Evolutionary conservation across 805 yeast species (phyloP).

Genomic region (Candida pseudoglaebosa): DNA sequence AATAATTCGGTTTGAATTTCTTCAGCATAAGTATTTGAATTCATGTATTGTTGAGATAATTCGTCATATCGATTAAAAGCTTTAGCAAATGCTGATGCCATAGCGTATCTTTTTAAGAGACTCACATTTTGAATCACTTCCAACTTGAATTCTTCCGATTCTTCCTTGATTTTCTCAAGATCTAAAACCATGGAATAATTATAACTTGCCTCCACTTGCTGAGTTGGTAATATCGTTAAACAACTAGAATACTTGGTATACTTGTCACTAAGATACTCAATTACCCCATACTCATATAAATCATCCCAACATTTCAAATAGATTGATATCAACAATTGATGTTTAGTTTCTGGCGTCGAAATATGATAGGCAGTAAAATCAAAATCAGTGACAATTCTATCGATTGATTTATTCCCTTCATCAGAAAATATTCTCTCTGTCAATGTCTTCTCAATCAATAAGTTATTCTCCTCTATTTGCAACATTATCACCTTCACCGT

Average conservation of each 20-base stretch:
- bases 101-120: conserved; percentile 74
- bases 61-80: conserved; percentile 80
- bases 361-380: conserved; percentile 94
- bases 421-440: conserved; percentile 58
- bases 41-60: conserved; percentile 49
- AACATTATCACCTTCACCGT: conserved; percentile 49
- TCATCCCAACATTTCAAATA: conserved; percentile 77
- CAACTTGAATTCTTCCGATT: conserved; percentile 44
- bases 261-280: conserved; percentile 47
- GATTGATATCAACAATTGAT: conserved; percentile 61
- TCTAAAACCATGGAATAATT: conserved; percentile 75
- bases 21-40: conserved; percentile 39
- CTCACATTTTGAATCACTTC: conserved; percentile 63
- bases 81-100: conserved; percentile 89
- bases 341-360: conserved; percentile 77
- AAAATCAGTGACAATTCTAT: conserved; percentile 89
- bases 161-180: conserved; percentile 33
- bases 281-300: conserved; percentile 62
- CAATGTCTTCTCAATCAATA: conserved; percentile 76
- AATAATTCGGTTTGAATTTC: conserved; percentile 41
- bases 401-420: conserved; percentile 49
- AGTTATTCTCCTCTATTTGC: conserved; percentile 79
- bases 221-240: conserved; percentile 25
- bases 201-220: conserved; percentile 69
- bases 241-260: conserved; percentile 37